Evolutionary conservation across 768 basidiomycete genomes (phyloP), one percentile per base, ranked within the genome.

Genomic region (Serpula lacrymans): DNA sequence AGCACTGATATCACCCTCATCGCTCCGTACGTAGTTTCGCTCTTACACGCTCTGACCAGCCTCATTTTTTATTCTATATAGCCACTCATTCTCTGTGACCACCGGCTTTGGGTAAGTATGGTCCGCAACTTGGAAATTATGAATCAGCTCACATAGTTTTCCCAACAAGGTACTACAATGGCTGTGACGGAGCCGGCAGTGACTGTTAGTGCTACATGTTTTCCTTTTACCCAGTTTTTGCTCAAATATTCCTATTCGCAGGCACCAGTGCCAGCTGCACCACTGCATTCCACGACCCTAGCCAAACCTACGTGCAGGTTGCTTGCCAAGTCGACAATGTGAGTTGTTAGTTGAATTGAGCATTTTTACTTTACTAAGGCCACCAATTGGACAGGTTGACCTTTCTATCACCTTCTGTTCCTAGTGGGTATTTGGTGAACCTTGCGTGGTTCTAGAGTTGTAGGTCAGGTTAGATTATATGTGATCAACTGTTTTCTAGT

Each of bases 341-440:
- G 18, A 51, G n/a, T n/a, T 29, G 10, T 22, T 22, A 29, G 7
- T 21, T 26, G 22, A 10, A 16, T 14, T 33, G 8, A 9, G 28
- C 13, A 14, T 30, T 21, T n/a, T n/a, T n/a, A n/a, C n/a, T n/a
- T n/a, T n/a, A n/a, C n/a, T 32, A 17, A 40, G 24, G 8, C 12
- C 10, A 14, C n/a, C 18, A 5, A 17, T 38, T 22, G 1, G 21
- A 22, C 41, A 67, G 65, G 65, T 63, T 33, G 57, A 61, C 53
- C 58, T 67, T 18, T 54, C 51, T 5, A 64, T 67, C 43, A 65
- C 62, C 10, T 67, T 64, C 63, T 65, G 63, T 14, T n/a, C n/a
- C n/a, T n/a, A n/a, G n/a, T n/a, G n/a, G n/a, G n/a, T n/a, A n/a
- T n/a, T n/a, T n/a, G n/a, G n/a, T n/a, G n/a, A n/a, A n/a, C n/a